Percentiles rank a stretch among this genome's conserved stretches.
Conservation (phyloP, 106 monocot genomes). For the Dactylorhiza incarnata region DNA sequence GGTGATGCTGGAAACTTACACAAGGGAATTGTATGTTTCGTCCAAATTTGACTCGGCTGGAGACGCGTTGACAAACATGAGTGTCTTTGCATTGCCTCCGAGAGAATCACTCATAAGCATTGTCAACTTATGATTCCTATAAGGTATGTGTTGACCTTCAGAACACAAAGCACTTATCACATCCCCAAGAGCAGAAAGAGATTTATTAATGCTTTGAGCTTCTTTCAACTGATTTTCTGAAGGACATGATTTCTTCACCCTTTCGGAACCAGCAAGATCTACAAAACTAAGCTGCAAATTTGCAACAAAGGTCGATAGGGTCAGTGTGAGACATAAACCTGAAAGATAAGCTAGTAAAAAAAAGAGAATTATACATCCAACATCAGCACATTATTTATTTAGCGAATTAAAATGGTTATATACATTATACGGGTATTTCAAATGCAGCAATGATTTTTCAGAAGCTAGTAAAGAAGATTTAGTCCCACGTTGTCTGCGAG, state of each 20-base stretch:
- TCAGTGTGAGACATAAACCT: not conserved
- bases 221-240: constrained; percentile 89
- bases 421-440: too few species aligned
- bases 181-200: constrained; percentile 92
- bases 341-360: not conserved
- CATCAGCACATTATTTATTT: not conserved
- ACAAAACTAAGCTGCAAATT: constrained; percentile 93
- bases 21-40: constrained; percentile 81
- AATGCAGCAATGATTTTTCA: too few species aligned
- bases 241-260: constrained; percentile 91
- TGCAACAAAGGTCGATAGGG: not conserved
- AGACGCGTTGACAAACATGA: constrained; percentile 97
- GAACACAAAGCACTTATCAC: constrained; percentile 91
- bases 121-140: constrained; percentile 92
- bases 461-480: too few species aligned
- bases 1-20: constrained; percentile 36
- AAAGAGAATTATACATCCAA: not conserved
- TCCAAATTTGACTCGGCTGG: constrained; percentile 94
- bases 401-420: not conserved
- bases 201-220: constrained; percentile 98
- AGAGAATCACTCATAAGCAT: constrained; percentile 99
- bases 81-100: constrained; percentile 96
- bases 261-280: constrained; percentile 98
- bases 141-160: constrained; percentile 93
- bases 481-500: too few species aligned